Evolutionary conservation across 2,329 filamentous ascomycete genomes (phyloP).

Genomic region (Gnomoniopsis sp.): DNA sequence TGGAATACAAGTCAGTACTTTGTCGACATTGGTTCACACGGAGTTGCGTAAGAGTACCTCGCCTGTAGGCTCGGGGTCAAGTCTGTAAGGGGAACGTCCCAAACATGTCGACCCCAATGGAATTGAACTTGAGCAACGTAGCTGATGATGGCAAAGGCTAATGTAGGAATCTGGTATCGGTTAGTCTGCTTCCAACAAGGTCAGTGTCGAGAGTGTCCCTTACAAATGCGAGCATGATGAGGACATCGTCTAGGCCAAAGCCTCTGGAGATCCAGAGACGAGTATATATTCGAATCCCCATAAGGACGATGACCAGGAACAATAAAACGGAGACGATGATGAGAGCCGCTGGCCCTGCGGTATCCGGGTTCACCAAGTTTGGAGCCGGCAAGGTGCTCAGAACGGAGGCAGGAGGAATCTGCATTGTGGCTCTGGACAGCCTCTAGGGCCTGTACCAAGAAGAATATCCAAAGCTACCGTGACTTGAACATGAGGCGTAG

Average conservation of each 20-base stretch:
- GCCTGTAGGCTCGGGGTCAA: slow-evolving; percentile 25
- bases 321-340: slow-evolving; percentile 26
- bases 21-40: neutral
- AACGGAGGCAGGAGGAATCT: slow-evolving; percentile 22
- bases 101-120: slow-evolving; percentile 31
- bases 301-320: slow-evolving; percentile 26
- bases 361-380: slow-evolving; percentile 30
- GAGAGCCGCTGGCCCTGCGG: slow-evolving; percentile 27
- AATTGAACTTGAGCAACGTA: slow-evolving; percentile 25
- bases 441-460: neutral
- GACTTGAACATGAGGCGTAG: neutral
- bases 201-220: slow-evolving; percentile 1
- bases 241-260: slow-evolving; percentile 33
- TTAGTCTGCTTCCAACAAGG: neutral
- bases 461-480: neutral
- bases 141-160: slow-evolving; percentile 29
- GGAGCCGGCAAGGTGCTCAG: slow-evolving; percentile 28
- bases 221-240: slow-evolving; percentile 35
- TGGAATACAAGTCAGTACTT: neutral
- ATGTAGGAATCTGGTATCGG: slow-evolving; percentile 26
- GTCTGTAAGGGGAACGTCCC: slow-evolving; percentile 27
- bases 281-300: slow-evolving; percentile 34
- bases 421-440: slow-evolving; percentile 21
- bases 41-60: slow-evolving; percentile 20
- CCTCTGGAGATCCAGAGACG: slow-evolving; percentile 31